Evolutionary conservation across 2,329 filamentous ascomycete genomes (phyloP).

Genomic region (Nothomitra cinnamomea): DNA sequence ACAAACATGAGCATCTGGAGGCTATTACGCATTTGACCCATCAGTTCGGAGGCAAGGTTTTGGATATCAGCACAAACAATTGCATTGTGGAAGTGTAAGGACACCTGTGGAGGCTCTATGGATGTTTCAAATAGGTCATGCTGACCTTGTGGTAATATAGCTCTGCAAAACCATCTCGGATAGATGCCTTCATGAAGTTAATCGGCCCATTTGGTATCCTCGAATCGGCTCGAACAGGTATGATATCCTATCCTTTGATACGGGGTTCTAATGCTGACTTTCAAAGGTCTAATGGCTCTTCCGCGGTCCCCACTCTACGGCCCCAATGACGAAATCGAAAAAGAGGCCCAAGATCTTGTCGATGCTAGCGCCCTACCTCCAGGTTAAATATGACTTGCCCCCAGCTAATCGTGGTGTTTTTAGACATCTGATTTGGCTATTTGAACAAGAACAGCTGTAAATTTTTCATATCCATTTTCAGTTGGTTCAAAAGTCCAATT

Average conservation of each 20-base stretch:
- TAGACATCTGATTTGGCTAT: background rate
- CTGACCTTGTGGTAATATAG: constrained; percentile 24
- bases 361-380: constrained; percentile 88
- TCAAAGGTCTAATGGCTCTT: constrained; percentile 69
- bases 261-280: background rate
- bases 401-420: background rate
- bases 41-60: constrained; percentile 92
- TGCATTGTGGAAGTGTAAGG: constrained; percentile 94
- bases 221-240: constrained; percentile 78
- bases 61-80: constrained; percentile 96
- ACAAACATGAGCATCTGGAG: constrained; percentile 95
- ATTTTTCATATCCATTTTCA: background rate
- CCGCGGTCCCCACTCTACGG: constrained; percentile 78
- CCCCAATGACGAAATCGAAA: constrained; percentile 53
- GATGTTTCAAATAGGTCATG: background rate
- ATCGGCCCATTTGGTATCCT: constrained; percentile 89
- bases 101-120: background rate
- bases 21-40: constrained; percentile 93
- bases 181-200: constrained; percentile 95
- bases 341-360: constrained; percentile 87
- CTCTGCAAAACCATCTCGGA: constrained; percentile 81
- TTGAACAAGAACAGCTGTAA: background rate
- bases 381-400: constrained; percentile 36
- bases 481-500: too few relatives aligned
- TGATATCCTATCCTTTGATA: constrained; percentile 12